Base-by-base conservation (phyloP, 257 asterid genomes). In the Penstemon barbatus region DNA sequence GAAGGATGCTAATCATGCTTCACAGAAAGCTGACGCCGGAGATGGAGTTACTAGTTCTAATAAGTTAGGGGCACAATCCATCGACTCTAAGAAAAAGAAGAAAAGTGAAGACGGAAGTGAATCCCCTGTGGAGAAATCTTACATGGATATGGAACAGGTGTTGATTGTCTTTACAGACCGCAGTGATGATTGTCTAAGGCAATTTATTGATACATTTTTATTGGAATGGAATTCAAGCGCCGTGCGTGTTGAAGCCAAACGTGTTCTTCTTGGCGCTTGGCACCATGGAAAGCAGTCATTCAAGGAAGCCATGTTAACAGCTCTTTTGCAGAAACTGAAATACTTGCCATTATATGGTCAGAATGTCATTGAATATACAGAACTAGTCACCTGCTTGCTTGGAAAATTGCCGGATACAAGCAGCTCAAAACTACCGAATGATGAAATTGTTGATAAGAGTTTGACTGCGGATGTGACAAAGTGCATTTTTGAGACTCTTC, bases 181-280 rank as follows among this genome's bases (percentile, higher is more conserved):
- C 52, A 83, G 85, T 67, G 90, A 87, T 68, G 99, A 94, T 62
- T 81, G 87, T 67, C 76, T 94, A 79, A 87, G 73, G 79, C 97
- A 88, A 66, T 84, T 94, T 73, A 82, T 94, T 51, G 97, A 91
- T 78, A 76, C 86, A 57, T 94, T 91, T 80, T 82, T 94, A 79
- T 70, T 94, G 84, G 99, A 94, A 75, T 94, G 97, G 97, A 94
- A 83, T 81, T 89, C 95, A 44, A 89, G 95, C 74, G 82, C 91
- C 51, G 99, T 94, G 71, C 97, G 99, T 45, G 82, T 79, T 39
- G 99, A 94, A 89, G 90, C 99, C 73, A 94, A 86, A 74, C 80
- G 87, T 62, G 87, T 85, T 71, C 94, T 94, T 64, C 79, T 84
- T 63, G 99, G 99, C 43, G 85, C 92, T 63, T 94, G 97, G 97